Conservation (phyloP, 345 rosid genomes). For the Rubroshorea leprosula region DNA sequence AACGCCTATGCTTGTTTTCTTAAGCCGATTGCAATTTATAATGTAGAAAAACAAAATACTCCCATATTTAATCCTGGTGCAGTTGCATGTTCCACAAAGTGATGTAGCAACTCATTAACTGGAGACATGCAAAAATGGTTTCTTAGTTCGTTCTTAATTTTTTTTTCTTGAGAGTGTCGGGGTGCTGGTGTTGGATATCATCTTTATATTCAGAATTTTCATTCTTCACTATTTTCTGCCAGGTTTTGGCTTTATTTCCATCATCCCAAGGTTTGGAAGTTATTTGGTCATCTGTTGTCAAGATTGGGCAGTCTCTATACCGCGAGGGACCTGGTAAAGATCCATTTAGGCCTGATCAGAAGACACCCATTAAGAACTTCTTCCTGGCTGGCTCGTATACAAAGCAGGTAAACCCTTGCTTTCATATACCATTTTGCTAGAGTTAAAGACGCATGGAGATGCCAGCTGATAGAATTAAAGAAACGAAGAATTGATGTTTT, state of each 20-base stretch:
- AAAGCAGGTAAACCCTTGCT: constrained; percentile 89
- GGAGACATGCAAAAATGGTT: too few relatives aligned
- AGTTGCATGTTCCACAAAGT: too few relatives aligned
- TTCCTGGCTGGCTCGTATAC: constrained; percentile 96
- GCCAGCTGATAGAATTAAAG: too few relatives aligned
- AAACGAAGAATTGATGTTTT: too few relatives aligned
- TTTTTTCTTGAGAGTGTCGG: background rate
- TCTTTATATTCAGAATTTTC: background rate
- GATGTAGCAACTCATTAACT: too few relatives aligned
- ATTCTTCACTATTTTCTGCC: constrained; percentile 9
- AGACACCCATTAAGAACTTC: constrained; percentile 83
- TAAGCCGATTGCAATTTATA: background rate
- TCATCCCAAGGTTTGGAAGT: constrained; percentile 83
- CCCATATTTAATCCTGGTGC: too few relatives aligned
- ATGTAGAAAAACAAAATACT: too few relatives aligned
- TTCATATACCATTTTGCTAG: too few relatives aligned
- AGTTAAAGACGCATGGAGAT: too few relatives aligned
- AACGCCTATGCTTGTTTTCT: background rate
- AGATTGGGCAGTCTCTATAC: constrained; percentile 86
- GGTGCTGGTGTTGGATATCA: background rate
- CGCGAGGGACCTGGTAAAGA: constrained; percentile 96
- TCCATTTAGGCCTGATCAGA: constrained; percentile 97
- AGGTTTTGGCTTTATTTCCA: constrained; percentile 82
- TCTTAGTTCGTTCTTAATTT: too few relatives aligned
- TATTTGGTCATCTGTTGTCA: constrained; percentile 92